These are phyloP conservation scores for Aspergillus olivimuriae DNA, from an alignment of 495 filamentous ascomycete genomes.

Conservation along the genomic window DNA sequence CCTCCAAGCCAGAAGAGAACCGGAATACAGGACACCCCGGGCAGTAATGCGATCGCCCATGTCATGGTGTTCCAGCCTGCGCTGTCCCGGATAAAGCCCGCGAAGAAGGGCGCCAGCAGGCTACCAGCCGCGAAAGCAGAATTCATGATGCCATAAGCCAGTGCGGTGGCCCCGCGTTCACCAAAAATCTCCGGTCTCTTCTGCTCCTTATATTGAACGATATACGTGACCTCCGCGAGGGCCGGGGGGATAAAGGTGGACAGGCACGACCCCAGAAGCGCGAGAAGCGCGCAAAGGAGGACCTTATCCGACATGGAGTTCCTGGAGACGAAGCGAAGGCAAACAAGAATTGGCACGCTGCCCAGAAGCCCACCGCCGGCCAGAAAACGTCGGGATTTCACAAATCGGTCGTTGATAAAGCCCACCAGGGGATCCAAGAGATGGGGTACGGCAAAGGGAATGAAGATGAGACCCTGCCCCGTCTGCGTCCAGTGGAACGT, in stretches of 20 bases:
- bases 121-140: constrained; percentile 51
- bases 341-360: constrained; percentile 51
- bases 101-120: constrained; percentile 52
- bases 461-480: constrained; percentile 70
- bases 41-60: constrained; percentile 22
- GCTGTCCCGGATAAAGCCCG: constrained; percentile 47
- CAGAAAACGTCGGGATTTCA: constrained; percentile 55
- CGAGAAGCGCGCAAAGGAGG: constrained; percentile 64
- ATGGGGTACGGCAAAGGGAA: constrained; percentile 60
- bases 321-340: constrained; percentile 61
- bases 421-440: constrained; percentile 61
- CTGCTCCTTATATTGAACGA: constrained; percentile 52
- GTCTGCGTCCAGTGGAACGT: constrained; percentile 64
- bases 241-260: constrained; percentile 55
- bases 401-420: constrained; percentile 53
- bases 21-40: constrained; percentile 19
- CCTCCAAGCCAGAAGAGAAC: constrained; percentile 17
- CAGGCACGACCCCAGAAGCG: constrained; percentile 51
- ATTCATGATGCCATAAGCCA: constrained; percentile 51
- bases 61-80: constrained; percentile 53
- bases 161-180: constrained; percentile 48
- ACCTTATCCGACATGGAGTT: constrained; percentile 57
- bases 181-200: constrained; percentile 45
- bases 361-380: constrained; percentile 56
- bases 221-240: constrained; percentile 61